These are phyloP conservation scores for Pyricularia sp. DNA, from an alignment of 2,329 filamentous ascomycete species.

Conservation along the genomic window DNA sequence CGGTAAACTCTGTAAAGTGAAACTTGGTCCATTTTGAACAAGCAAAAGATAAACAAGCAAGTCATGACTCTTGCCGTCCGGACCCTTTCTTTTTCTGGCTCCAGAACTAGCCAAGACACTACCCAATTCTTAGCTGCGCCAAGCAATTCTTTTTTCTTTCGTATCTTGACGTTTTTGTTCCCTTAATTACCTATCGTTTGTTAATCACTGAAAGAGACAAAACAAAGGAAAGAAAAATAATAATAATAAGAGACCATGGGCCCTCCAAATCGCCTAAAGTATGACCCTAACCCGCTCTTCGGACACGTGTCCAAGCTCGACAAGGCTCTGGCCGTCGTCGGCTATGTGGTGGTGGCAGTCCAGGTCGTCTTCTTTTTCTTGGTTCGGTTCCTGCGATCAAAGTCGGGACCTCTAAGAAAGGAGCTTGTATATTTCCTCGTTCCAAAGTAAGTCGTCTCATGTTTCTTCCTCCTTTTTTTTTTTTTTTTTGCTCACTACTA, in stretches of 20 bases:
- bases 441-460: background rate
- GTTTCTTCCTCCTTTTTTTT: background rate
- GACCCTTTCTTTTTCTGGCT: background rate
- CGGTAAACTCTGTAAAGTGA: background rate
- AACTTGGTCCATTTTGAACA: background rate
- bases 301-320: background rate
- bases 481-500: background rate
- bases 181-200: too few relatives aligned
- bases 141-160: background rate
- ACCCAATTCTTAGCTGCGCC: background rate
- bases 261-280: background rate
- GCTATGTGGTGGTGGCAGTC: background rate
- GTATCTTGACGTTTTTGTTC: background rate
- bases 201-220: background rate
- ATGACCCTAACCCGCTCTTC: background rate
- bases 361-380: background rate
- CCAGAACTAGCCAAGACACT: background rate
- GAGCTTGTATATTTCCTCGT: background rate
- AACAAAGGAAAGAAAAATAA: background rate
- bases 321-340: background rate
- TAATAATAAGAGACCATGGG: too few relatives aligned
- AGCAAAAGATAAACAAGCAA: background rate
- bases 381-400: background rate
- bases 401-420: background rate
- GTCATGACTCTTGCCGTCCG: background rate